Evolutionary conservation across 257 asterid genomes (phyloP), one percentile per base, ranked within the genome.

Genomic region (Primulina tabacum): DNA sequence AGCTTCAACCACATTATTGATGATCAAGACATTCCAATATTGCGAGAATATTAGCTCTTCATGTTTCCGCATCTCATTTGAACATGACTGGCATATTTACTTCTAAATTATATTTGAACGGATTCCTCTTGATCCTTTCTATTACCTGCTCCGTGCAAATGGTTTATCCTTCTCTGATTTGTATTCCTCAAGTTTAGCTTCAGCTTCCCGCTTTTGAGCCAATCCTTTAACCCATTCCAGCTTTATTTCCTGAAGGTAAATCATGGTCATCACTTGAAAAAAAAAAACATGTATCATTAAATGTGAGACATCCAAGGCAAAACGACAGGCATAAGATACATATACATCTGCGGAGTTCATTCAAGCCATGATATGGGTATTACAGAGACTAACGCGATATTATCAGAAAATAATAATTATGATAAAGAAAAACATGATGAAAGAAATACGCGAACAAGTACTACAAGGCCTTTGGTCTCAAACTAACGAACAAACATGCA

Each of bases 191-290:
- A 86, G 61, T 75, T 81, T 86, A 60, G 84, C 91, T 77, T 93
- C 96, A 80, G 89, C 89, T 83, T 93, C 97, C 71, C 92, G 86
- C 83, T 90, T 93, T 71, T 90, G 99, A 71, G 90, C 90, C 85
- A 92, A 76, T 53, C 98, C 97, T 68, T 90, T 87, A 53, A 97
- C 98, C 97, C 98, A 92, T 78, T 90, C 98, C 79, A 92, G 72
- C 74, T 88, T 90, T 78, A 90, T 76, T 87, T 90, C 98, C 95
- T 92, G 86, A 76, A 69, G 50, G 67, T 61, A 73, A 69, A 72
- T 72, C 58, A 71, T 33, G 29, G 28, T 65, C 40, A 30, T 57
- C 38, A 16, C 63, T 67, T 43, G 28, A 61, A 71, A 29, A 11
- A 43, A n/a, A 38, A 37, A 7, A 65, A 62, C 56, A 28, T 28